Conservation (phyloP, 805 yeast genomes). For the Lipomyces starkeyi region DNA sequence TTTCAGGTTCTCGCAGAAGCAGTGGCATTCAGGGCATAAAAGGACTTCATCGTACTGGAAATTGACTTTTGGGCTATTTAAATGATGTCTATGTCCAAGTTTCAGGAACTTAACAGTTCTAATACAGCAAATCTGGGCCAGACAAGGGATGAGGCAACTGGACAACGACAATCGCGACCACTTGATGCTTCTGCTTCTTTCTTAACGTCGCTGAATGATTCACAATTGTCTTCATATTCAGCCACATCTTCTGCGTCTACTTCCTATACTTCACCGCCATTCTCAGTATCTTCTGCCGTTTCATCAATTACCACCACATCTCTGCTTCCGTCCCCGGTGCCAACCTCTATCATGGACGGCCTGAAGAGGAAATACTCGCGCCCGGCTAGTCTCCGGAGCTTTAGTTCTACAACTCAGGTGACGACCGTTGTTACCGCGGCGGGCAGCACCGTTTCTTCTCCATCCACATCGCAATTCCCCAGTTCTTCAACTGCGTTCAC, state of each 20-base stretch:
- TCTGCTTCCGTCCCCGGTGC: neutral
- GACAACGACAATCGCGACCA: conserved; percentile 1
- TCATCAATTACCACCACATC: neutral
- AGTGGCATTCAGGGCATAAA: neutral
- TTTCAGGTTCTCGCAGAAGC: neutral
- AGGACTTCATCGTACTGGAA: neutral
- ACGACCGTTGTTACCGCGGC: conserved; percentile 33
- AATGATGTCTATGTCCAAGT: neutral
- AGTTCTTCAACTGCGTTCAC: neutral
- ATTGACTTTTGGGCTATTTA: neutral
- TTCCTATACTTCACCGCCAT: neutral
- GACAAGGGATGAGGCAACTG: neutral
- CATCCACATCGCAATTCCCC: conserved; percentile 18
- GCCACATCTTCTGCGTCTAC: conserved; percentile 10
- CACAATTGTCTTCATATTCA: conserved; percentile 22
- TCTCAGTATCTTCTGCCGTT: neutral
- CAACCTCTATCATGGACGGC: neutral
- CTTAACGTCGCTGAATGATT: neutral
- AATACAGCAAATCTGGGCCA: neutral
- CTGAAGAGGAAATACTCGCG: conserved; percentile 21
- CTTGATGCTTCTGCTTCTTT: neutral
- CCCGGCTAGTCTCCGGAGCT: conserved; percentile 33
- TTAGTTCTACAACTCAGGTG: conserved; percentile 29
- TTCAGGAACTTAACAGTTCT: neutral
- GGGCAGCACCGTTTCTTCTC: conserved; percentile 27